These are phyloP conservation scores for Apocynum venetum DNA, from an alignment of 257 asterid genomes.

Conservation along the genomic window DNA sequence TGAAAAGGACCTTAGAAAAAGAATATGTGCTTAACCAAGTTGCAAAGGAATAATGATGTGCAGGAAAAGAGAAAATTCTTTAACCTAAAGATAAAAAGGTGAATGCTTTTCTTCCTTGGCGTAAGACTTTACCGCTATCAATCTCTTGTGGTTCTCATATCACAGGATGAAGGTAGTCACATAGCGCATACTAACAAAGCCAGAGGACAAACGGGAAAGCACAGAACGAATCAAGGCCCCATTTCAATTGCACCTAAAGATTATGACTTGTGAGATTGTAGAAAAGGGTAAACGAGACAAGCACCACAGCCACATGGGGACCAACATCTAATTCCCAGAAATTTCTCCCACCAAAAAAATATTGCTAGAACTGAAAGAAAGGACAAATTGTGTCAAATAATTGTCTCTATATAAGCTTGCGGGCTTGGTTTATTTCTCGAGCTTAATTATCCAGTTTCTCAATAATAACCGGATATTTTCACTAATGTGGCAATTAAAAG, in stretches of 20 bases:
- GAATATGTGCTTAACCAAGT: constrained; percentile 12
- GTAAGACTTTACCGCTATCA: neutral
- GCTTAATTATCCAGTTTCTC: neutral
- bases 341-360: neutral
- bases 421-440: neutral
- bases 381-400: neutral
- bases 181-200: neutral
- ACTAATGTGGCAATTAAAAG: neutral
- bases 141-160: constrained; percentile 14
- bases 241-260: neutral
- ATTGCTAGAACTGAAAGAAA: neutral
- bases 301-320: constrained; percentile 4
- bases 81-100: neutral
- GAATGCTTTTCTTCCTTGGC: neutral
- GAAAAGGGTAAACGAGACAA: neutral
- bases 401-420: neutral
- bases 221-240: constrained; percentile 20
- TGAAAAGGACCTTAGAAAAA: neutral
- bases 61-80: neutral
- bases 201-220: constrained; percentile 3
- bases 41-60: neutral
- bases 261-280: neutral
- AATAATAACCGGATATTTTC: neutral
- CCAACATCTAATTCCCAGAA: neutral
- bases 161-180: constrained; percentile 1